Evolutionary conservation across 805 yeast genomes (phyloP).

Genomic region (Saturnispora ahearnii): DNA sequence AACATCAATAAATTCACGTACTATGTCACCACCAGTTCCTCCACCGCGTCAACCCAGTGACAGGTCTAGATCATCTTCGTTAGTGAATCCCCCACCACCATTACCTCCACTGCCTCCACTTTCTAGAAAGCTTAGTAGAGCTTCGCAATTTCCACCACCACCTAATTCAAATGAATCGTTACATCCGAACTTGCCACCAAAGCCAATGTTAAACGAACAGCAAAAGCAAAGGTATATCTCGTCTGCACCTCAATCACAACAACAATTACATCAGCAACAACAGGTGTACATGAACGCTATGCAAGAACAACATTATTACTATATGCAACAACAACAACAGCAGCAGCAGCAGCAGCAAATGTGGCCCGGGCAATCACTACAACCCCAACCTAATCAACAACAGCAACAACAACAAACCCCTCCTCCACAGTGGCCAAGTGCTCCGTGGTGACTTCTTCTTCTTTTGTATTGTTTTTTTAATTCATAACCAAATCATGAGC

Average conservation of each 20-base stretch:
- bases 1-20: background rate
- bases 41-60: conserved; percentile 17
- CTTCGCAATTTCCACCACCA: conserved; percentile 13
- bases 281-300: conserved; percentile 4
- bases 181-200: conserved; percentile 25
- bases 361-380: background rate
- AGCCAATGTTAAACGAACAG: conserved; percentile 22
- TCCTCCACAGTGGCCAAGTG: background rate
- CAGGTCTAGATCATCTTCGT: conserved; percentile 12
- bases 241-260: conserved; percentile 14
- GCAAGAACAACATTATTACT: conserved; percentile 9
- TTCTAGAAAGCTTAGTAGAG: conserved; percentile 21
- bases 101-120: conserved; percentile 28
- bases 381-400: background rate
- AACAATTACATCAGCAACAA: conserved; percentile 15
- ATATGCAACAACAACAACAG: conserved; percentile 1
- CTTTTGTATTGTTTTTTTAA: background rate
- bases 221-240: conserved; percentile 24
- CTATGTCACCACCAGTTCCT: conserved; percentile 20
- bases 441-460: conserved; percentile 1
- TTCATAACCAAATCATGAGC: background rate
- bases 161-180: background rate
- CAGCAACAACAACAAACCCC: background rate
- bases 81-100: conserved; percentile 14
- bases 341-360: conserved; percentile 2